Percentiles rank a stretch among this genome's conserved stretches.
Evolutionary conservation across 169 alveolate species (phyloP).

Genomic region (Perkinsus olseni): DNA sequence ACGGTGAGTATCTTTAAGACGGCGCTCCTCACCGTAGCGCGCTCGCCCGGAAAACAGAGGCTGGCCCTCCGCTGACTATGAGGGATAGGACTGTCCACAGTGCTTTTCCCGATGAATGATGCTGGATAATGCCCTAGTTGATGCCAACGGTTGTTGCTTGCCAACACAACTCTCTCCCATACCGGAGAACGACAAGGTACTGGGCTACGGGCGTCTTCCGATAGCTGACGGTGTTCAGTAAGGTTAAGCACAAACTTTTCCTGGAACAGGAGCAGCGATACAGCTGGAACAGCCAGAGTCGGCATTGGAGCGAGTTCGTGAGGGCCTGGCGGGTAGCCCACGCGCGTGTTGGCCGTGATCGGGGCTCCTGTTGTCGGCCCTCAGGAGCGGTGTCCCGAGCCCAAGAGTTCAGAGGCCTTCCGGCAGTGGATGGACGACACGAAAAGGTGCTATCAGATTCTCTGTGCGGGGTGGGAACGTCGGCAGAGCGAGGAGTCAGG

Average conservation of each 20-base stretch:
- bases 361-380: neutral
- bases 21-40: too few relatives aligned
- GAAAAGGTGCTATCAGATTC: neutral
- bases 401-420: neutral
- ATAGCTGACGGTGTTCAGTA: neutral
- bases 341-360: too few relatives aligned
- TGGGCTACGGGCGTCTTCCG: neutral
- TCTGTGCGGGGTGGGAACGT: neutral
- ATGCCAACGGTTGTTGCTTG: neutral
- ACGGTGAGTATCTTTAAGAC: too few relatives aligned
- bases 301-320: neutral
- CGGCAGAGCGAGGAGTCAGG: neutral
- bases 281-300: constrained; percentile 5
- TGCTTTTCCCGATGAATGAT: neutral
- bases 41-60: too few relatives aligned
- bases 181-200: neutral
- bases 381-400: neutral
- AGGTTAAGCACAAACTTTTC: neutral
- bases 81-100: too few relatives aligned
- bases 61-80: too few relatives aligned
- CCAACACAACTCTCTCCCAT: neutral
- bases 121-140: neutral
- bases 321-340: neutral
- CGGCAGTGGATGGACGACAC: neutral
- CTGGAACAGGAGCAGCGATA: neutral